These are phyloP conservation scores for Astragalus glycyphyllos DNA, from an alignment of 306 rosid genomes.

Conservation along the genomic window DNA sequence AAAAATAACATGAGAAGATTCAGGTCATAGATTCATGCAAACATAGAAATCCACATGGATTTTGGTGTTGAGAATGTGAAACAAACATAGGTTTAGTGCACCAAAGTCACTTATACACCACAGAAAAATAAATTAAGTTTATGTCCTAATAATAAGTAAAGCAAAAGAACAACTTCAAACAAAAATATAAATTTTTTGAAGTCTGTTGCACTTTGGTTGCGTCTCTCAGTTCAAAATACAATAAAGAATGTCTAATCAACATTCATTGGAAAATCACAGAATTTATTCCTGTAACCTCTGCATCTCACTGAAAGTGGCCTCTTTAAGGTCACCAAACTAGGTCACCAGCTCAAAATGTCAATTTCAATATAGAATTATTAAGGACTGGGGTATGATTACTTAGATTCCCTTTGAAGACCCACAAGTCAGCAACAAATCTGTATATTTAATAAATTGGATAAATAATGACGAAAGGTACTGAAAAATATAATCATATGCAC, in stretches of 20 bases:
- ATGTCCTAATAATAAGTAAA: too few species aligned
- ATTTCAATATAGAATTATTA: constrained; percentile 47
- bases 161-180: too few species aligned
- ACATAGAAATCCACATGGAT: too few species aligned
- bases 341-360: constrained; percentile 51
- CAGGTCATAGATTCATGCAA: too few species aligned
- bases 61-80: too few species aligned
- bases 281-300: constrained; percentile 50
- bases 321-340: constrained; percentile 49
- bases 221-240: constrained; percentile 20
- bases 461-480: constrained; percentile 34
- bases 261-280: constrained; percentile 41
- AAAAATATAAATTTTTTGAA: too few species aligned
- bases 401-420: constrained; percentile 50
- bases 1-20: too few species aligned
- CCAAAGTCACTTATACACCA: too few species aligned
- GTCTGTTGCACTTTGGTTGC: neutral
- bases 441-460: constrained; percentile 28
- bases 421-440: constrained; percentile 41
- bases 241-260: constrained; percentile 68
- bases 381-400: constrained; percentile 54
- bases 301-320: constrained; percentile 49
- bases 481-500: neutral
- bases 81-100: too few species aligned
- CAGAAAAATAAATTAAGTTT: too few species aligned